phyloP scores from a whole-genome alignment of 148 eudicot species.

The Camellia sinensis region DNA sequence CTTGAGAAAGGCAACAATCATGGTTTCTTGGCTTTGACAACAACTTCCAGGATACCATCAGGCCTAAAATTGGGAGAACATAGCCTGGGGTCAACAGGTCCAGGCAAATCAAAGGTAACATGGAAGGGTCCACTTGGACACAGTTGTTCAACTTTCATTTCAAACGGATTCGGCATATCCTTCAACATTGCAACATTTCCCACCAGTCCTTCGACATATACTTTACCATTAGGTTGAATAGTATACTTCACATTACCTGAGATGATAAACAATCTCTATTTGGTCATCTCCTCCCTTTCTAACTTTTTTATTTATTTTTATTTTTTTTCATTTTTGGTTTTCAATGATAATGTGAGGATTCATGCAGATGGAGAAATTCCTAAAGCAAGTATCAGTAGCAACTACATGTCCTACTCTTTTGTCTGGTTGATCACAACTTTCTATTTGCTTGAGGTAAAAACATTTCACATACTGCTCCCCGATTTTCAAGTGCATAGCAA shows the following conservation, averaged over 20 bases:
- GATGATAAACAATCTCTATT: not conserved
- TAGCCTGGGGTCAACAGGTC: slow-evolving; percentile 72
- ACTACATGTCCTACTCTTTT: not conserved
- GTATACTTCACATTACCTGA: slow-evolving; percentile 22
- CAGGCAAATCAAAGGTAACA: slow-evolving; percentile 65
- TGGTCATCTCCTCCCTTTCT: not conserved
- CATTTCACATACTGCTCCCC: not conserved
- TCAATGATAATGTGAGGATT: not conserved
- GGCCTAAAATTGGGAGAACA: slow-evolving; percentile 44
- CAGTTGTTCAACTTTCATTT: slow-evolving; percentile 42
- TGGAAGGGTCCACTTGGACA: slow-evolving; percentile 63
- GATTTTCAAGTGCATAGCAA: not conserved
- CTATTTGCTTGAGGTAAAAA: not conserved
- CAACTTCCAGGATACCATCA: slow-evolving; percentile 71
- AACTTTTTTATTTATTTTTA: too few relatives aligned
- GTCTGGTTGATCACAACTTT: not conserved
- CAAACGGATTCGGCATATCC: slow-evolving; percentile 20
- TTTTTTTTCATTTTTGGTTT: not conserved
- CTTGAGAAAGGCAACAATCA: not conserved
- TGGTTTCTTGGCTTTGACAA: slow-evolving; percentile 38
- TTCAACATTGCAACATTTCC: slow-evolving; percentile 30
- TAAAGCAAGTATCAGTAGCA: not conserved
- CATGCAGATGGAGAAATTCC: not conserved
- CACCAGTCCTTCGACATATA: slow-evolving; percentile 34
- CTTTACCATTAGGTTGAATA: slow-evolving; percentile 18